phyloP scores from a whole-genome alignment of 2,329 filamentous ascomycete genomes.

The Cladosporium oxysporum region DNA sequence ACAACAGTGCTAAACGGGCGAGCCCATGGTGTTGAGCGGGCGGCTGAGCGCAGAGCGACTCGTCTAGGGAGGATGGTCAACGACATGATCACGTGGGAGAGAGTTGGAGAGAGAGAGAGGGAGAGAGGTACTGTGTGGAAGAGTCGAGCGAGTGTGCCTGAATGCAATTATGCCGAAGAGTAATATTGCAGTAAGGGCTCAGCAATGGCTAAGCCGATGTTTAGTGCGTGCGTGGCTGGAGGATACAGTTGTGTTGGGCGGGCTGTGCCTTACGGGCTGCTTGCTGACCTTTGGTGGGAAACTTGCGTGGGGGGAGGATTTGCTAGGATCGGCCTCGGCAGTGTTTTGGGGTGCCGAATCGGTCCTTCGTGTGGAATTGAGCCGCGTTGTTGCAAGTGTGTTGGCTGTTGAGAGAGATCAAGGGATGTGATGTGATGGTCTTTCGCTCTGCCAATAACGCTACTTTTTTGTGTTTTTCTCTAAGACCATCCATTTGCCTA shows the following conservation, averaged over 20 bases:
- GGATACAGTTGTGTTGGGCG: conserved; percentile 5
- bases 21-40: conserved; percentile 10
- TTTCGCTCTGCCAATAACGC: no score
- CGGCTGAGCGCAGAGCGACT: conserved; percentile 11
- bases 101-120: neutral
- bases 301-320: conserved; percentile 1
- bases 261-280: neutral
- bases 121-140: neutral
- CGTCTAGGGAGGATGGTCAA: conserved; percentile 27
- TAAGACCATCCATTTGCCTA: neutral
- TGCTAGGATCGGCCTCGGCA: conserved; percentile 2
- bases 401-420: no score
- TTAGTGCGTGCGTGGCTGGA: conserved; percentile 4
- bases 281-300: neutral
- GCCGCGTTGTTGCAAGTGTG: neutral
- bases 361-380: conserved; percentile 1
- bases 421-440: no score
- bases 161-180: neutral
- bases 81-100: conserved; percentile 26
- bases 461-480: no score
- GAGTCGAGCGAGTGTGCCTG: neutral
- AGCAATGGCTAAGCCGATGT: conserved; percentile 12
- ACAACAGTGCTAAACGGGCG: conserved; percentile 39
- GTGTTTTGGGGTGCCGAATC: conserved; percentile 2
- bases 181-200: neutral